A percentile compares a stretch with the other conserved stretches of the same genome.
Evolutionary conservation across 2,329 filamentous ascomycete species (phyloP).

Genomic region (Pyrenochaeta sp.): DNA sequence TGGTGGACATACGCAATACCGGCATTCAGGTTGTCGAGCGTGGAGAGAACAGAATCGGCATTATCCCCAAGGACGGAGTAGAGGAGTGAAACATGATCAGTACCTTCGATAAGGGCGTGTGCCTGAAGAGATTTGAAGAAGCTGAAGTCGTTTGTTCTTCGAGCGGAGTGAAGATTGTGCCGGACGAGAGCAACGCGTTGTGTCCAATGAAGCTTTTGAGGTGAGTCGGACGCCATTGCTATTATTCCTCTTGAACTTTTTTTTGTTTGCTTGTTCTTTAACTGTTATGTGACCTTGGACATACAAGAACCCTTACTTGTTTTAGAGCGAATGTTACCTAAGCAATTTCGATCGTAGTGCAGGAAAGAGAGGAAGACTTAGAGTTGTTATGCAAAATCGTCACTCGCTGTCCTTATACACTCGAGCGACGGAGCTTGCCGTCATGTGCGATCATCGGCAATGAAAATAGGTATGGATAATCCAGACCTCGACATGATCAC

Average conservation of each 20-base stretch:
- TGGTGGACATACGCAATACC: constrained; percentile 57
- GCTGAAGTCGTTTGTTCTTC: constrained; percentile 55
- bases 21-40: constrained; percentile 57
- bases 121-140: constrained; percentile 59
- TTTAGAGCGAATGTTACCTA: background rate
- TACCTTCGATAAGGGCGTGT: constrained; percentile 54
- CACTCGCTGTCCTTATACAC: background rate
- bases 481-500: background rate
- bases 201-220: constrained; percentile 55
- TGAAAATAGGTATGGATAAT: background rate
- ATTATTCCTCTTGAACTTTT: background rate
- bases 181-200: constrained; percentile 56
- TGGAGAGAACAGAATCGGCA: constrained; percentile 54
- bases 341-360: background rate
- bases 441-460: background rate
- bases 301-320: background rate
- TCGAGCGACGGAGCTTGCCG: background rate
- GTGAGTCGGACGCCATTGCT: constrained; percentile 27
- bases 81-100: constrained; percentile 56
- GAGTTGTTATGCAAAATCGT: background rate
- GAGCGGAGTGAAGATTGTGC: constrained; percentile 56
- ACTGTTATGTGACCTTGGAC: no score
- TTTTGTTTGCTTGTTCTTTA: background rate
- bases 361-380: background rate
- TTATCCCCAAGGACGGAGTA: constrained; percentile 52